Evolutionary conservation across 73 alveolate species (phyloP), one percentile per base, ranked within the genome.

Genomic region (Effrenium voratum): DNA sequence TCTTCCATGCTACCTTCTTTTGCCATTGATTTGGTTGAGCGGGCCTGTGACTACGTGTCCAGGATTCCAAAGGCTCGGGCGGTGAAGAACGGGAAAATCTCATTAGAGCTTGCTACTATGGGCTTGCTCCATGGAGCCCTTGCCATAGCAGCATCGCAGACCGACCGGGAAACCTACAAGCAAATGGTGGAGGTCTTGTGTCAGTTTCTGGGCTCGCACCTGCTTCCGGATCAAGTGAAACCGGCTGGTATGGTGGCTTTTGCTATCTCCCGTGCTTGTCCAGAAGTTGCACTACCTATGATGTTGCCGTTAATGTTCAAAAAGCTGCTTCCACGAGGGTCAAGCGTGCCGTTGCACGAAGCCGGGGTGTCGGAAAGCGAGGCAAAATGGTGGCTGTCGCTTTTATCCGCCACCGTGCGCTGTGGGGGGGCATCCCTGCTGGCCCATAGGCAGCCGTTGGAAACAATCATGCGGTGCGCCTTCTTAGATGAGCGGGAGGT

Each of bases 151-250:
- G 95, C 84, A 40, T 44, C 95, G 45, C 95, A 88, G 73, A 88
- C 95, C 1, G 95, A 88, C 52, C 36, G 46, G 91, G 95, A 88
- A 15, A 88, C 95, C 26, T 88, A 88, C 73, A 88, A 88, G 59
- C 95, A 88, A 52, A 88, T 88, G 95, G 84, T 88, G 95, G 95
- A 88, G 12, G 95, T 60, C 28, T 72, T 88, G 73, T 88, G 85
- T 57, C 85, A 88, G 30, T 88, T 88, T 45, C 73, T 88, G 38
- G 68, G 95, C 38, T 60, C 75, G 26, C 80, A 88, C 85, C 50
- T 88, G 5, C 72, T 88, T 10, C 95, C 95, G 4, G 95, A 88
- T 36, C 95, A 88, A 50, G 95, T 88, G 73, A 88, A 88, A 40
- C 95, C 95, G 41, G 95, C 95, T 43, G 95, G 70, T 50, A 70